Evolutionary conservation across 768 basidiomycete genomes (phyloP).

Genomic region (Amanita molliuscula): DNA sequence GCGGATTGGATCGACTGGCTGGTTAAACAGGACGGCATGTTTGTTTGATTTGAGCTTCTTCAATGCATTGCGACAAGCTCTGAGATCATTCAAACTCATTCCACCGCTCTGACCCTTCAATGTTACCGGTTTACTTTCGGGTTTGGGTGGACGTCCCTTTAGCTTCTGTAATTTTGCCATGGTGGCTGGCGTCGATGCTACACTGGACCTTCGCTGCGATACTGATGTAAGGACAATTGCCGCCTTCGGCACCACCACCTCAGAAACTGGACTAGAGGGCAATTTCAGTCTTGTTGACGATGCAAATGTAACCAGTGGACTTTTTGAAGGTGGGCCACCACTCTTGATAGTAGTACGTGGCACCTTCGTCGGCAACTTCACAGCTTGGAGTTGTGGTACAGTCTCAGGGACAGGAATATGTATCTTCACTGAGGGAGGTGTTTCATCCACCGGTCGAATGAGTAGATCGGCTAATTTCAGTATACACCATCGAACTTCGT

Average conservation of each 20-base stretch:
- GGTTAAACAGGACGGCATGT: conserved; percentile 62
- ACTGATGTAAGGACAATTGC: conserved; percentile 22
- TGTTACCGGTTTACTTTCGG: conserved; percentile 30
- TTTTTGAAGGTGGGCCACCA: conserved; percentile 27
- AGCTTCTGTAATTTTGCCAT: conserved; percentile 17
- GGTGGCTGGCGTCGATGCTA: conserved; percentile 20
- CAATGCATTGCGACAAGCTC: conserved; percentile 64
- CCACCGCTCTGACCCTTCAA: conserved; percentile 69
- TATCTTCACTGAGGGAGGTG: conserved; percentile 77
- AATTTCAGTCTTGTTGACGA: conserved; percentile 52
- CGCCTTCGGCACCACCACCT: conserved; percentile 14
- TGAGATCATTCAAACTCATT: conserved; percentile 67
- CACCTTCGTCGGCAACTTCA: conserved; percentile 41
- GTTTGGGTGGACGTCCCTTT: conserved; percentile 17
- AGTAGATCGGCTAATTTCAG: conserved; percentile 88
- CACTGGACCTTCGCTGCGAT: conserved; percentile 24
- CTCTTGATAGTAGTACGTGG: conserved; percentile 25
- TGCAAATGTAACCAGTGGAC: conserved; percentile 26
- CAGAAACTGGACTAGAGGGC: conserved; percentile 24
- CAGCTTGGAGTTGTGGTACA: conserved; percentile 42
- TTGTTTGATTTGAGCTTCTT: conserved; percentile 75
- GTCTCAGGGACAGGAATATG: conserved; percentile 66
- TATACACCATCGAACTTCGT: conserved; percentile 85
- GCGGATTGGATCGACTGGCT: conserved; percentile 93
- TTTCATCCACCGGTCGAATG: conserved; percentile 74